These are phyloP conservation scores for Tricholoma sp. DNA, from an alignment of 768 basidiomycete genomes.

Conservation along the genomic window DNA sequence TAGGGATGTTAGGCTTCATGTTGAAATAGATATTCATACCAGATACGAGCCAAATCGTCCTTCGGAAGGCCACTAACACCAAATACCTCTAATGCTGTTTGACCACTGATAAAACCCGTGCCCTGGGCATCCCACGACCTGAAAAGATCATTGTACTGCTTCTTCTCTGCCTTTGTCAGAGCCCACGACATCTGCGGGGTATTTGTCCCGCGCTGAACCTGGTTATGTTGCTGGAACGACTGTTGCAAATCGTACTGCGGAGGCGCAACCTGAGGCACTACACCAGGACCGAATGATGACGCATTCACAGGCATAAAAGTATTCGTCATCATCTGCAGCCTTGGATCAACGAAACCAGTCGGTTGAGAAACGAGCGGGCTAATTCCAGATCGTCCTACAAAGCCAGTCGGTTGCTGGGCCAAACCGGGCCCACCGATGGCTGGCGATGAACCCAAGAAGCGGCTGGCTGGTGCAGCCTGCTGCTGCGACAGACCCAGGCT, in stretches of 20 bases:
- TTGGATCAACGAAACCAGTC: slow-evolving; percentile 80
- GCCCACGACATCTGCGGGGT: slow-evolving; percentile 81
- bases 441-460: slow-evolving; percentile 56
- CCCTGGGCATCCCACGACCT: slow-evolving; percentile 86
- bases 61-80: slow-evolving; percentile 85
- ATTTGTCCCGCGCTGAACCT: slow-evolving; percentile 59
- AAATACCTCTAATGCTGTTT: slow-evolving; percentile 87
- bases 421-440: slow-evolving; percentile 39
- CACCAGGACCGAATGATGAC: slow-evolving; percentile 53
- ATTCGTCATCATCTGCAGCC: slow-evolving; percentile 83
- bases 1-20: background rate
- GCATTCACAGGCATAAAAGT: slow-evolving; percentile 83
- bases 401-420: slow-evolving; percentile 55
- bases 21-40: slow-evolving; percentile 44
- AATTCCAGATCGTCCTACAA: slow-evolving; percentile 33
- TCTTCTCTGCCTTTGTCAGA: slow-evolving; percentile 85
- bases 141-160: slow-evolving; percentile 95
- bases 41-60: slow-evolving; percentile 90
- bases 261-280: slow-evolving; percentile 60
- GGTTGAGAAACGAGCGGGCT: slow-evolving; percentile 61
- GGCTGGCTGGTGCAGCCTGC: slow-evolving; percentile 36
- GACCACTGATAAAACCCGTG: slow-evolving; percentile 82
- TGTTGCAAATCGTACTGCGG: slow-evolving; percentile 72
- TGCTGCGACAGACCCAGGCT: slow-evolving; percentile 35
- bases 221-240: slow-evolving; percentile 84